These are phyloP conservation scores for Alternaria alternata DNA, from an alignment of 2,329 filamentous ascomycete species.

Conservation along the genomic window DNA sequence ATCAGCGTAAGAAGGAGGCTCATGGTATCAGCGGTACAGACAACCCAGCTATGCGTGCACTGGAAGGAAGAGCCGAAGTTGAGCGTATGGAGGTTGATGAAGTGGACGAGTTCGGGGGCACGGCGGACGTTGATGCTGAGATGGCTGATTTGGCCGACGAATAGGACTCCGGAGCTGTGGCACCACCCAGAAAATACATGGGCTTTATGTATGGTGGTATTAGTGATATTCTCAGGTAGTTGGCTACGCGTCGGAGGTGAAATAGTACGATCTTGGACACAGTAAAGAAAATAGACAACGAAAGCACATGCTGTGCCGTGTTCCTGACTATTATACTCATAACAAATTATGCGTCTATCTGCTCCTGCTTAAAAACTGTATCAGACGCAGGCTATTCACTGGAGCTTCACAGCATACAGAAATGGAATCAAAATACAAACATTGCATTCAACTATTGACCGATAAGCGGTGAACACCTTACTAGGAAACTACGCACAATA, in stretches of 20 bases:
- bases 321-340: neutral
- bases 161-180: neutral
- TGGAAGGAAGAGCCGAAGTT: slow-evolving; percentile 42
- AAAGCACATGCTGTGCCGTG: neutral
- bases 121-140: slow-evolving; percentile 45
- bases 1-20: slow-evolving; percentile 78
- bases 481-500: slow-evolving; percentile 7
- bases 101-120: slow-evolving; percentile 46
- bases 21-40: slow-evolving; percentile 72
- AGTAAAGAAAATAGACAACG: neutral
- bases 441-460: slow-evolving; percentile 4
- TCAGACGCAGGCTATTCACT: neutral
- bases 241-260: neutral
- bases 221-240: neutral
- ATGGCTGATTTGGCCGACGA: slow-evolving; percentile 44
- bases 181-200: neutral
- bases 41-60: slow-evolving; percentile 50
- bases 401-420: neutral
- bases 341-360: neutral
- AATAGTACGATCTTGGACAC: neutral
- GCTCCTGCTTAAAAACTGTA: neutral
- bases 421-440: neutral
- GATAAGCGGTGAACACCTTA: slow-evolving; percentile 1
- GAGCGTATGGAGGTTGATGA: slow-evolving; percentile 27
- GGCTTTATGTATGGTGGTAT: neutral